Evolutionary conservation across 345 rosid genomes (phyloP).

Genomic region (Fremontodendron californicum): DNA sequence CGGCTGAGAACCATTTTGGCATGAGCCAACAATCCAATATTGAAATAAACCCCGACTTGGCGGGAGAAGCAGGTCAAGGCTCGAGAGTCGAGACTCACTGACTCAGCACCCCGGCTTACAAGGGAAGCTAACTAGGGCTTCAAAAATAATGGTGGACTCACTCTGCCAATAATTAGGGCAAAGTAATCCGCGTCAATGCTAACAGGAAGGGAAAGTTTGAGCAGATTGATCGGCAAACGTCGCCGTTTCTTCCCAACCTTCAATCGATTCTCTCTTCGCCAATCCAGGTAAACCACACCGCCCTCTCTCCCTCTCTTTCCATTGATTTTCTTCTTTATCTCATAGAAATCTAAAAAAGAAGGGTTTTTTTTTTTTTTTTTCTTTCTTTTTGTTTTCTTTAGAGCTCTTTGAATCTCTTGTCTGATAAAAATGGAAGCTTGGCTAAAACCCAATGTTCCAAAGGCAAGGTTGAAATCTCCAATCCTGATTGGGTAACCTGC

Average conservation of each 20-base stretch:
- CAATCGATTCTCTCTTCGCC: conserved; percentile 45
- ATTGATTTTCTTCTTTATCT: background rate
- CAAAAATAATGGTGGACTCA: background rate
- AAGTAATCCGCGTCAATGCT: conserved; percentile 36
- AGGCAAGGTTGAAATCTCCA: conserved; percentile 6
- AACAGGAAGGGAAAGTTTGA: conserved; percentile 66
- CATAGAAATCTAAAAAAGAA: background rate
- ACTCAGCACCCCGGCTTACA: background rate
- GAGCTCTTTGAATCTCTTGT: conserved; percentile 40
- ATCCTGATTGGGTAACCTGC: conserved; percentile 32
- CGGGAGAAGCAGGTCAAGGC: background rate
- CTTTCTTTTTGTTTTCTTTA: no score
- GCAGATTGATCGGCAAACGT: conserved; percentile 68
- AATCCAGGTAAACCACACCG: conserved; percentile 43
- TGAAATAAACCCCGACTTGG: background rate
- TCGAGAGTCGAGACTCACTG: no score
- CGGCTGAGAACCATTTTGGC: no score
- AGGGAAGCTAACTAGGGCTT: conserved; percentile 10
- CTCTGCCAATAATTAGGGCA: background rate
- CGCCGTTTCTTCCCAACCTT: conserved; percentile 63
- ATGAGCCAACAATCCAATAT: background rate
- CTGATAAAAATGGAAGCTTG: conserved; percentile 21
- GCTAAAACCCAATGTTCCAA: conserved; percentile 7
- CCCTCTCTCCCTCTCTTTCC: background rate
- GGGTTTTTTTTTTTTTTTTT: background rate